Percentiles rank a stretch among this genome's conserved stretches.
phyloP scores from a whole-genome alignment of 495 filamentous ascomycete genomes.

The Xylaria cubensis region DNA sequence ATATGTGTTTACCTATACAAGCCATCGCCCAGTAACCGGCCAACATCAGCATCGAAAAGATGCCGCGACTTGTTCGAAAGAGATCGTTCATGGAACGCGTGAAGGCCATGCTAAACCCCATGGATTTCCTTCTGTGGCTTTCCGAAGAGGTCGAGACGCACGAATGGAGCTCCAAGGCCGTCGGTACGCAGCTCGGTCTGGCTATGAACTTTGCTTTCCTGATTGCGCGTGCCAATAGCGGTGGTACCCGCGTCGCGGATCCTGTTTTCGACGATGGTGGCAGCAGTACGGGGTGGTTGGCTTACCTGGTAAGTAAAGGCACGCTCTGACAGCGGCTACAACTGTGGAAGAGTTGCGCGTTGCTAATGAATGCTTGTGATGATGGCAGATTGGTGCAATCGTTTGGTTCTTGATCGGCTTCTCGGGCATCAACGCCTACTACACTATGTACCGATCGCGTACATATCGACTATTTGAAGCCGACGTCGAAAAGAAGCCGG shows the following conservation, averaged over 20 bases:
- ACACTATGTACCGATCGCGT: constrained; percentile 81
- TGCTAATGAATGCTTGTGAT: constrained; percentile 21
- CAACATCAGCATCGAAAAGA: constrained; percentile 30
- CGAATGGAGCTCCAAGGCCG: constrained; percentile 85
- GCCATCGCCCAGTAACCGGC: not conserved
- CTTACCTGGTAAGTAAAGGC: constrained; percentile 74
- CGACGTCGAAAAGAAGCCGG: constrained; percentile 72
- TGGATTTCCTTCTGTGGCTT: constrained; percentile 86
- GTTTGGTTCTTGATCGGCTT: constrained; percentile 69
- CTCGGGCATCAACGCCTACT: constrained; percentile 76
- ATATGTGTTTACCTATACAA: not conserved
- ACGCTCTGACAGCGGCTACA: not conserved
- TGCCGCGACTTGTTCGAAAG: constrained; percentile 75
- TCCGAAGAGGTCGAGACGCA: constrained; percentile 88
- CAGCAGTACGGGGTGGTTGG: constrained; percentile 67
- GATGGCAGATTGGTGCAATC: constrained; percentile 66
- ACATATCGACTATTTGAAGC: constrained; percentile 92
- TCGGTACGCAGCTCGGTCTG: constrained; percentile 76
- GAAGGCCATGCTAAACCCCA: constrained; percentile 78
- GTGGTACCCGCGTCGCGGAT: constrained; percentile 58
- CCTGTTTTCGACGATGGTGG: constrained; percentile 84
- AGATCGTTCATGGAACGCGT: constrained; percentile 78
- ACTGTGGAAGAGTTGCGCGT: not conserved
- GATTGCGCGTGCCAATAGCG: constrained; percentile 76
- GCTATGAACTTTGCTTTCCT: constrained; percentile 79